phyloP scores from a whole-genome alignment of 352 stramenopile genomes.

The Phytophthora gonapodyides region DNA sequence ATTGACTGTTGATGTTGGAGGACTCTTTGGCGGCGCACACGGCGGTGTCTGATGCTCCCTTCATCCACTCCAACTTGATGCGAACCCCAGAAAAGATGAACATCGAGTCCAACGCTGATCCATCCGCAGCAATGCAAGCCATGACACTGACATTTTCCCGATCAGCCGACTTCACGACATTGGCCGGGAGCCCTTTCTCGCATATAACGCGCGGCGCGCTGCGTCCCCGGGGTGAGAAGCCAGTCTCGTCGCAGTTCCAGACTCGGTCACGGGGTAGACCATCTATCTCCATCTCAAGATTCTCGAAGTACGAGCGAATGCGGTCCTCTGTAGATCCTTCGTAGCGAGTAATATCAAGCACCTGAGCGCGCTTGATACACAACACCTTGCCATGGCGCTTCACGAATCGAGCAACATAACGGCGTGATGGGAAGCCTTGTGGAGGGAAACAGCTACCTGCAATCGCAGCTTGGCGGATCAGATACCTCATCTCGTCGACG shows the following conservation, averaged over 20 bases:
- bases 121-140: no score
- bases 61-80: neutral
- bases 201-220: neutral
- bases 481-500: no score
- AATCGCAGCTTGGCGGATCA: no score
- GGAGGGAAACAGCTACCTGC: no score
- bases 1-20: neutral
- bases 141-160: no score
- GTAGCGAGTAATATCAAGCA: no score
- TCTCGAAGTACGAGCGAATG: neutral
- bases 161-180: neutral
- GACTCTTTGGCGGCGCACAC: neutral
- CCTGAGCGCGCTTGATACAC: no score
- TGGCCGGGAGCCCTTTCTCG: neutral
- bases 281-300: neutral
- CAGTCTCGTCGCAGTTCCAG: conserved; percentile 5
- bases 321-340: neutral
- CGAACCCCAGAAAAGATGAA: neutral
- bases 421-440: no score
- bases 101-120: neutral
- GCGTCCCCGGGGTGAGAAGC: neutral
- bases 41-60: neutral
- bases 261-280: neutral
- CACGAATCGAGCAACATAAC: no score
- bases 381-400: no score